A percentile compares a stretch with the other conserved stretches of the same genome.
phyloP scores from a whole-genome alignment of 257 asterid genomes.

The Paraleonurus japonicus region DNA sequence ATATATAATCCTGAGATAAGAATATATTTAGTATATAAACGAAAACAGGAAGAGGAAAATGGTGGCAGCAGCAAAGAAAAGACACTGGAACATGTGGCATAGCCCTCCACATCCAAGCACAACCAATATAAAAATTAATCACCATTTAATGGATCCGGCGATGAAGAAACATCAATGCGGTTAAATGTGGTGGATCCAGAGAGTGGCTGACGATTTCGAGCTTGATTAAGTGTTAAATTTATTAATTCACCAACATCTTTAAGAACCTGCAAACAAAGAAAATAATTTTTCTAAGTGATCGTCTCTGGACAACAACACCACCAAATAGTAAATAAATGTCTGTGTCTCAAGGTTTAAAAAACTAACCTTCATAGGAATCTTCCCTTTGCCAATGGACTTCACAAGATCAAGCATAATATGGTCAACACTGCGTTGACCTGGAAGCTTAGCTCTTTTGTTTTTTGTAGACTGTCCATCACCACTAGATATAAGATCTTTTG shows the following conservation, averaged over 20 bases:
- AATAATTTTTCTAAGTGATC: slow-evolving; percentile 19
- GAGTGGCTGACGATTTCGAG: slow-evolving; percentile 79
- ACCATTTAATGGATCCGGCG: slow-evolving; percentile 86
- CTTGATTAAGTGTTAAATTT: slow-evolving; percentile 67
- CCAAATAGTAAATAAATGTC: background rate
- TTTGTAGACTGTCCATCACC: slow-evolving; percentile 49
- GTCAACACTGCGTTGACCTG: slow-evolving; percentile 58
- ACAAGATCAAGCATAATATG: slow-evolving; percentile 79
- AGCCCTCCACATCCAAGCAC: slow-evolving; percentile 6
- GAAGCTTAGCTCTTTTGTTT: slow-evolving; percentile 63
- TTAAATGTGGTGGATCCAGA: slow-evolving; percentile 87
- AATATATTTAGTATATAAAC: slow-evolving; percentile 12
- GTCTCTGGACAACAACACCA: slow-evolving; percentile 3
- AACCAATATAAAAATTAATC: slow-evolving; percentile 16
- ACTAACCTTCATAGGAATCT: slow-evolving; percentile 81
- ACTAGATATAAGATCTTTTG: slow-evolving; percentile 35
- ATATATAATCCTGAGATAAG: slow-evolving; percentile 71
- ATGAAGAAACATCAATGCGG: slow-evolving; percentile 67
- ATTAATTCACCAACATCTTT: slow-evolving; percentile 79
- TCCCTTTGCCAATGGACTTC: slow-evolving; percentile 80
- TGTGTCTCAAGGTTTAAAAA: slow-evolving; percentile 10
- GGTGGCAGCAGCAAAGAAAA: slow-evolving; percentile 12
- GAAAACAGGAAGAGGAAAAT: slow-evolving; percentile 14
- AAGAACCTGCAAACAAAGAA: slow-evolving; percentile 62
- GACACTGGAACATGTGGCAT: slow-evolving; percentile 10